These are phyloP conservation scores for Saccharomycopsis crataegensis DNA, from an alignment of 1,139 yeast species.

Conservation along the genomic window DNA sequence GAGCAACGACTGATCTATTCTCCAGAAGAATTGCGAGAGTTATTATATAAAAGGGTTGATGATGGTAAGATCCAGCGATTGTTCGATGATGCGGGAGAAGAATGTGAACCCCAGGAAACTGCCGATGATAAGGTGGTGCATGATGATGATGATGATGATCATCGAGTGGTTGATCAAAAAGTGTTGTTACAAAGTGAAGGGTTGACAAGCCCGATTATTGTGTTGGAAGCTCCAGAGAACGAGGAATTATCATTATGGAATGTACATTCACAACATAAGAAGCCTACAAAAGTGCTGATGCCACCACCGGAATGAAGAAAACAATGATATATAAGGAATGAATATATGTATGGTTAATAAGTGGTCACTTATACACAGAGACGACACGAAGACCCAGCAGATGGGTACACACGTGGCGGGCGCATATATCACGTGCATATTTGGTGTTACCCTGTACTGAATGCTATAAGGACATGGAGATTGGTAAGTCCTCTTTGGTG, in stretches of 20 bases:
- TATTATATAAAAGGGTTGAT: constrained; percentile 21
- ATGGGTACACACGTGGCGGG: too few species aligned
- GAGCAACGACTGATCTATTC: constrained; percentile 19
- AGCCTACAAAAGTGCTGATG: constrained; percentile 13
- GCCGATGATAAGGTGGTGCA: too few species aligned
- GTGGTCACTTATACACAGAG: too few species aligned
- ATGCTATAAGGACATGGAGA: too few species aligned
- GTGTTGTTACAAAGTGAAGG: constrained; percentile 9
- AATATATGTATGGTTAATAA: too few species aligned
- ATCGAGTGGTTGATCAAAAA: constrained; percentile 7
- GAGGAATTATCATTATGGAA: constrained; percentile 4
- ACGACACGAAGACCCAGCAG: too few species aligned
- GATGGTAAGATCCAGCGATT: constrained; percentile 15
- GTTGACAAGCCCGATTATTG: constrained; percentile 18
- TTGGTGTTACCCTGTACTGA: too few species aligned
- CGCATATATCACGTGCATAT: too few species aligned
- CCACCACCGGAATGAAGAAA: too few species aligned
- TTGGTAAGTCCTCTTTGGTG: too few species aligned
- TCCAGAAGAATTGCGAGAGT: constrained; percentile 21
- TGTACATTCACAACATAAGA: not conserved
- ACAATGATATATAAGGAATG: too few species aligned
- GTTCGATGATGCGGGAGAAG: constrained; percentile 1
- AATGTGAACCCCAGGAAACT: not conserved
- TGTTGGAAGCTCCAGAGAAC: constrained; percentile 17
- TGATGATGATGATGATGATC: not conserved